phyloP scores from a whole-genome alignment of 1,139 yeast genomes.

The Candida sanyaensis region DNA sequence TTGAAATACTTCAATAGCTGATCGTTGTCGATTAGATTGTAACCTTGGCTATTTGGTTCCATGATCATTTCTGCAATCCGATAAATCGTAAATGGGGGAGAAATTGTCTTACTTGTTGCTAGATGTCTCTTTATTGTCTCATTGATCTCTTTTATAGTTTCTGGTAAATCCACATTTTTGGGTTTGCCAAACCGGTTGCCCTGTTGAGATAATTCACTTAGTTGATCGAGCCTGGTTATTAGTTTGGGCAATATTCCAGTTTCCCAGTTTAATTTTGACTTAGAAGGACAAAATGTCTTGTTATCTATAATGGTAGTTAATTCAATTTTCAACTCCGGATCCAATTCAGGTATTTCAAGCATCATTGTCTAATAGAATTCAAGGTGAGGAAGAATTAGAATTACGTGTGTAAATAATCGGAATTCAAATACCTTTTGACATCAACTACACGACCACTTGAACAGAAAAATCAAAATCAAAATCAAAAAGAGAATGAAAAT shows the following conservation, averaged over 20 bases:
- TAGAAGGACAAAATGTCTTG: conserved; percentile 8
- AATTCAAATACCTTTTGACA: neutral
- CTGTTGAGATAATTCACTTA: conserved; percentile 13
- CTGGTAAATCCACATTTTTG: conserved; percentile 8
- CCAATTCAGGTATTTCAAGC: conserved; percentile 11
- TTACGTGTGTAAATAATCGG: neutral
- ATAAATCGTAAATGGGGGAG: conserved; percentile 62
- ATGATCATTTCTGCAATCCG: conserved; percentile 56
- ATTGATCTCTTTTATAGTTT: conserved; percentile 5
- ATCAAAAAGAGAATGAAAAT: conserved; percentile 1
- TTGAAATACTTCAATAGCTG: conserved; percentile 32
- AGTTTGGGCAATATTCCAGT: conserved; percentile 12
- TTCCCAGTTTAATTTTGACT: conserved; percentile 11
- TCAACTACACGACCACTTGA: neutral
- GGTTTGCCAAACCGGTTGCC: conserved; percentile 19
- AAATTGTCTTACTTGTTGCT: conserved; percentile 23
- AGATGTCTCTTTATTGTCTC: conserved; percentile 19
- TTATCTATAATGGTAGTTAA: conserved; percentile 7
- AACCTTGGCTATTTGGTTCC: conserved; percentile 36
- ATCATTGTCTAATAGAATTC: neutral
- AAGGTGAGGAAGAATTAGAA: neutral
- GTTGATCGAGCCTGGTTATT: conserved; percentile 11
- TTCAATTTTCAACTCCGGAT: conserved; percentile 8
- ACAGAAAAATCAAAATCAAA: neutral
- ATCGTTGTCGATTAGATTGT: conserved; percentile 28